Percentiles rank a stretch among this genome's conserved stretches.
Evolutionary conservation across 495 filamentous ascomycete species (phyloP).

Genomic region (Chaetomium fimeti): DNA sequence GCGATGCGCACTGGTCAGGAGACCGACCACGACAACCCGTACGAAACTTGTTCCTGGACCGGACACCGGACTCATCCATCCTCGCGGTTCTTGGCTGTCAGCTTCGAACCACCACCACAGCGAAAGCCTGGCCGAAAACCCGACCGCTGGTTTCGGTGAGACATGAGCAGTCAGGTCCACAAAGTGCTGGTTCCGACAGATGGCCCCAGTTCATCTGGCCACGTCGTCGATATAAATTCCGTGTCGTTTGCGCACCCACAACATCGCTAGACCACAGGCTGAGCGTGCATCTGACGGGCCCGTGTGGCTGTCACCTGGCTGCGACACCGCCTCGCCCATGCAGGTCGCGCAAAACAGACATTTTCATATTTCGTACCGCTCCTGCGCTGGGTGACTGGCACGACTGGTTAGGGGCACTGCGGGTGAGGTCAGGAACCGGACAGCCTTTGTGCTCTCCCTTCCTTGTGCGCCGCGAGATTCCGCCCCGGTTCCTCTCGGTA

Average conservation of each 20-base stretch:
- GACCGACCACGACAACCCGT: neutral
- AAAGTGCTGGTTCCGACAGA: neutral
- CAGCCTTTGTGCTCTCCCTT: neutral
- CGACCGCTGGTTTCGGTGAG: neutral
- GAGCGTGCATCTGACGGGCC: neutral
- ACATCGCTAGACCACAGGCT: neutral
- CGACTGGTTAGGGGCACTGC: neutral
- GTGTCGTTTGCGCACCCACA: conserved; percentile 7
- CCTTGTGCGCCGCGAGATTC: neutral
- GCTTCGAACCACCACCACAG: neutral
- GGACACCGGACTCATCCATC: neutral
- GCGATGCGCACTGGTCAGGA: conserved; percentile 5
- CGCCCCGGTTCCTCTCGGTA: neutral
- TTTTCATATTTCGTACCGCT: too few species aligned
- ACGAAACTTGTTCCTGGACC: neutral
- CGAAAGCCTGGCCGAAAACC: neutral
- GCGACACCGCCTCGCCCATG: conserved; percentile 28
- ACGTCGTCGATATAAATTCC: conserved; percentile 23
- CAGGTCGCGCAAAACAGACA: conserved; percentile 19
- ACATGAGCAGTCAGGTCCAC: conserved; percentile 19
- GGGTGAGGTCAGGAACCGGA: conserved; percentile 12
- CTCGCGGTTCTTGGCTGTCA: neutral
- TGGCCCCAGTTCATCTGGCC: conserved; percentile 21
- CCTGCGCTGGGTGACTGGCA: too few species aligned
- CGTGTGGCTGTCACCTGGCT: conserved; percentile 26